Evolutionary conservation across 192 early-diverging fungal species (phyloP), one percentile per base, ranked within the genome.

Genomic region (Coemansia sp.): DNA sequence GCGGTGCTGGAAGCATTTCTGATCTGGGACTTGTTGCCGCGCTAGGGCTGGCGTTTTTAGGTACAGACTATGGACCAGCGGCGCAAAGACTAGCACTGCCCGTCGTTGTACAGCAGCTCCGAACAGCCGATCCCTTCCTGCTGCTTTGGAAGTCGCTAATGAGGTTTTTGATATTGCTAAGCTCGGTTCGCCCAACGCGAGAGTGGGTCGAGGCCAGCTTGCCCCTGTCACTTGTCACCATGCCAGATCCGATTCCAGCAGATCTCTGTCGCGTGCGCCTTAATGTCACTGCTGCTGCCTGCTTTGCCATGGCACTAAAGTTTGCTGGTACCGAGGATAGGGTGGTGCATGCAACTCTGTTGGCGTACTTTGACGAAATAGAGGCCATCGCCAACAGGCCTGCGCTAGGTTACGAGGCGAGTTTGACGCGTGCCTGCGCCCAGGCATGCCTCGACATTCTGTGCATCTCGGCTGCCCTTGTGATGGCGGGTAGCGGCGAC

Each of bases 401-500:
- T 2, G 34, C 64, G 11, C 41, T 74, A 16, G 70, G 70, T 18
- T 82, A 82, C 58, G 79, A 82, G 50, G 26, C 74, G 5, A 70
- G 64, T 34, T 59, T 94, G 48, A 93, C 89, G 31, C 85, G 84
- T 26, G 73, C 76, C 3, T 73, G 87, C 8, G 84, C 88, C 3
- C 82, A 86, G 36, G 70, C 79, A 6, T 93, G 93, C 68, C 59
- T 93, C 4, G 90, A 93, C 69, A 86, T 91, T 3, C 36, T 90
- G 6, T 68, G 85, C 3, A 73, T 86, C 2, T 80, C 88, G 5
- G 70, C 86, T 0, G 84, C 88, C 1, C 84, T 93, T 55, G 86
- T 98, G 0, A 85, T 93, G 74, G 91, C 93, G 8, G 95, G 95
- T 26, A 89, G 88, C 7, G 94, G 94, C 3, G 77, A 93, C 62